Conservation (phyloP, 169 alveolate species). For the Eimeria sp. region DNA sequence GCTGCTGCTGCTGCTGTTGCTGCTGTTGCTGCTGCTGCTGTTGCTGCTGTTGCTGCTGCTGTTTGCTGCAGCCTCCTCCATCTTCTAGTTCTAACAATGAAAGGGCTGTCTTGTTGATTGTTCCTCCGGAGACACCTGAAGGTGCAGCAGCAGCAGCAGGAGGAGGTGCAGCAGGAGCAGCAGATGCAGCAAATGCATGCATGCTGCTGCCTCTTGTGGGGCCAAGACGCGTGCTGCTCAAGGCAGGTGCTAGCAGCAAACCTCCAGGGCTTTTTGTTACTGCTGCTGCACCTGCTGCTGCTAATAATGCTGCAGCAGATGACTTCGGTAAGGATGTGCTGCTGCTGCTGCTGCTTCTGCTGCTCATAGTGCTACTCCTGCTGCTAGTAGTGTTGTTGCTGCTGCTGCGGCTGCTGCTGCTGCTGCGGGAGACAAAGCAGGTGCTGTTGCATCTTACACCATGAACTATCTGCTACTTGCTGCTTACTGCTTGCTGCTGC, state of each 20-base stretch:
- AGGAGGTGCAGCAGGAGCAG: too few species aligned
- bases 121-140: too few species aligned
- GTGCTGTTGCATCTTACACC: neutral
- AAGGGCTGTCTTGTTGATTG: slow-evolving; percentile 6
- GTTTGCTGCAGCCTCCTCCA: neutral
- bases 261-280: neutral
- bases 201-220: slow-evolving; percentile 7
- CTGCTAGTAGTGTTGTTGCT: too few species aligned
- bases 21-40: slow-evolving; percentile 49
- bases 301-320: neutral
- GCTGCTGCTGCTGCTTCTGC: slow-evolving; percentile 2
- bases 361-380: neutral
- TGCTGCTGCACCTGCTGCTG: neutral
- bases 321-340: neutral
- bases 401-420: neutral
- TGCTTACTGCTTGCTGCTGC: too few species aligned
- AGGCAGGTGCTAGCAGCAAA: neutral
- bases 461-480: neutral
- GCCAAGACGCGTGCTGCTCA: slow-evolving; percentile 9
- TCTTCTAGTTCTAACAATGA: neutral
- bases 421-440: neutral
- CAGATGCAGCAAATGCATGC: neutral
- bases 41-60: slow-evolving; percentile 29
- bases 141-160: too few species aligned
- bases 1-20: slow-evolving; percentile 45